Evolutionary conservation across 495 filamentous ascomycete genomes (phyloP), one percentile per base, ranked within the genome.

Genomic region (Xylaria telfairii): DNA sequence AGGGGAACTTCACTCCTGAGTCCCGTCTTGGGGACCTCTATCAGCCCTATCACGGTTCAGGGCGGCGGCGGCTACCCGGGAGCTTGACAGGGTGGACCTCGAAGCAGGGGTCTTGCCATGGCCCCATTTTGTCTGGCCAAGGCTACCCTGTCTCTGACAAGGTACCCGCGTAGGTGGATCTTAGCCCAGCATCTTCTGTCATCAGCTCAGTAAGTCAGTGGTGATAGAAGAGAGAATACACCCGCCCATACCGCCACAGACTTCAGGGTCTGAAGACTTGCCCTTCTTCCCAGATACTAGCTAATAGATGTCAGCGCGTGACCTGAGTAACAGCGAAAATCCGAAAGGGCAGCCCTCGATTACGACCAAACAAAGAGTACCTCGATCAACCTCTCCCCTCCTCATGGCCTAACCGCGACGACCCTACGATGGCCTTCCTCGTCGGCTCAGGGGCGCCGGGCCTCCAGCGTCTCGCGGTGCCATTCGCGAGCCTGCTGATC

Each of bases 401-500:
- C 62, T 34, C 17, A 78, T 76, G 74, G 72, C 67, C 51, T 78
- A 46, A 68, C 26, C 13, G 46, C 60, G 10, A 37, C 41, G 8
- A 24, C 4, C 32, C 26, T 12, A 61, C 32, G 17, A 78, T 78
- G 76, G 74, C 74, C 65, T 75, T 76, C 63, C 71, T 78, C 26
- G 65, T 78, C n/a, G 74, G 74, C 62, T 74, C 73, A 28, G 64
- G 72, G 44, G 74, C 73, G 56, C 75, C 75, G 4, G 57, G 69
- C 15, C 71, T 84, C 60, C 81, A 84, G 65, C 72, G 78, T 49
- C 82, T 93, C 60, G 90, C 91, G 26, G 83, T 93, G 4, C 92
- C 92, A 21, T 84, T 81, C n/a, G 92, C 93, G 46, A 90, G 82
- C 60, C 13, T 82, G 5, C 82, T 97, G 39, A 93, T 97, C 73